phyloP scores from a whole-genome alignment of 2,329 filamentous ascomycete genomes.

The Botrytis elliptica region DNA sequence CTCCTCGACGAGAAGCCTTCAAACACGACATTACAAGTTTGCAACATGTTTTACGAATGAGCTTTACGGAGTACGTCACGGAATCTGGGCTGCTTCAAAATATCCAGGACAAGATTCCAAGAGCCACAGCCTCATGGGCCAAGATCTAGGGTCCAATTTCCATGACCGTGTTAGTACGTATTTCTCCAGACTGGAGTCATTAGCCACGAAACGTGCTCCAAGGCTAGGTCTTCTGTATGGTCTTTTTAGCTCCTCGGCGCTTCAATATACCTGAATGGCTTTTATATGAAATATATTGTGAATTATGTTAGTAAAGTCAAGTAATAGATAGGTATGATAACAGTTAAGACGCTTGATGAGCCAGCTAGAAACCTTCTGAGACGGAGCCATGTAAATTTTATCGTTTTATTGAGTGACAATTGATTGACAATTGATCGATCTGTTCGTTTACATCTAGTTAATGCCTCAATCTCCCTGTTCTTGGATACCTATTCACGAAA shows the following conservation, averaged over 20 bases:
- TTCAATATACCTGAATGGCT: background rate
- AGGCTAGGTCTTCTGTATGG: background rate
- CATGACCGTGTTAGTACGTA: slow-evolving; percentile 2
- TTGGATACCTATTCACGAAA: background rate
- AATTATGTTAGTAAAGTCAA: background rate
- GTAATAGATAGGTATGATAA: background rate
- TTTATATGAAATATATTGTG: background rate
- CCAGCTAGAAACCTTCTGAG: background rate
- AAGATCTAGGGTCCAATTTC: slow-evolving; percentile 1
- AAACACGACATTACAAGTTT: background rate
- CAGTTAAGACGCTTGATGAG: background rate
- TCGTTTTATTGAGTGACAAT: background rate
- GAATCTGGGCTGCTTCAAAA: background rate
- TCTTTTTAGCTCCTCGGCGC: background rate
- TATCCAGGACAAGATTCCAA: slow-evolving; percentile 1
- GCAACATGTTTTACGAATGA: background rate
- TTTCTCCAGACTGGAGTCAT: slow-evolving; percentile 14
- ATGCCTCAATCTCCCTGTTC: background rate
- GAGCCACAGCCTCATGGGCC: slow-evolving; percentile 10
- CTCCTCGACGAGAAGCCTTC: background rate
- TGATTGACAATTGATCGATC: background rate
- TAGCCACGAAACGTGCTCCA: slow-evolving; percentile 15
- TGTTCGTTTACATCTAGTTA: background rate
- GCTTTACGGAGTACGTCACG: background rate
- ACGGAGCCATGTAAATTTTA: background rate